Percentiles rank a stretch among this genome's conserved stretches.
phyloP scores from a whole-genome alignment of 345 rosid species.

The Hevea brasiliensis region DNA sequence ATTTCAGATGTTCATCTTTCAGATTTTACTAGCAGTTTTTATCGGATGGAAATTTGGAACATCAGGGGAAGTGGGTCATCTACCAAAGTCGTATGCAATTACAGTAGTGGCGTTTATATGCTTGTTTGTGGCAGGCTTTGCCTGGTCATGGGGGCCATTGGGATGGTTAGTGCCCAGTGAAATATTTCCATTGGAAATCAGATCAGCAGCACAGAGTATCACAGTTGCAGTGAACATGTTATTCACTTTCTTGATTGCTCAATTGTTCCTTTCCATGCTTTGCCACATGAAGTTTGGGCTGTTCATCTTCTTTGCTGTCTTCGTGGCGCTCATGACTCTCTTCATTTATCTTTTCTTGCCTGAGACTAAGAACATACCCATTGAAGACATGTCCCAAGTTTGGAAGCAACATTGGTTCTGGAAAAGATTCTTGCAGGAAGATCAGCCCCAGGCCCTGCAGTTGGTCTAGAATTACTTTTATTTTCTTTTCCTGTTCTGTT shows the following conservation, averaged over 20 bases:
- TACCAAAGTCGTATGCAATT: conserved; percentile 14
- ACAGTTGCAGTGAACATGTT: conserved; percentile 51
- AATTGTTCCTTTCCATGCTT: conserved; percentile 49
- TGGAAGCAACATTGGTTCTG: conserved; percentile 56
- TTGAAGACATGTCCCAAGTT: conserved; percentile 41
- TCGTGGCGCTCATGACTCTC: conserved; percentile 47
- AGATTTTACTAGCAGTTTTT: not conserved
- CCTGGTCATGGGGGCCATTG: conserved; percentile 69
- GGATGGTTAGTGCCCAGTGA: conserved; percentile 66
- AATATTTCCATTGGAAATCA: conserved; percentile 50
- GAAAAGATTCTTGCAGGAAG: conserved; percentile 35
- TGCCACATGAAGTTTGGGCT: conserved; percentile 48
- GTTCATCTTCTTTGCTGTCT: conserved; percentile 53
- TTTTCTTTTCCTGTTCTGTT: no score
- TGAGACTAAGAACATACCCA: conserved; percentile 48
- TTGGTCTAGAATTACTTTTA: no score
- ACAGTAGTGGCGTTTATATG: conserved; percentile 42
- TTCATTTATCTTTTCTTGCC: conserved; percentile 43
- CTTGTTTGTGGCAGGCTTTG: conserved; percentile 44
- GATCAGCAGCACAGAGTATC: conserved; percentile 37
- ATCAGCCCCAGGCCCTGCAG: no score
- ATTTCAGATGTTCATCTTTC: conserved; percentile 12
- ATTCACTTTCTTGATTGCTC: conserved; percentile 52
- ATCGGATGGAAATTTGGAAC: conserved; percentile 17
- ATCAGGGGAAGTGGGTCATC: not conserved